A percentile compares a stretch with the other conserved stretches of the same genome.
Evolutionary conservation across 768 basidiomycete genomes (phyloP).

Genomic region (Calvatia gigantea): DNA sequence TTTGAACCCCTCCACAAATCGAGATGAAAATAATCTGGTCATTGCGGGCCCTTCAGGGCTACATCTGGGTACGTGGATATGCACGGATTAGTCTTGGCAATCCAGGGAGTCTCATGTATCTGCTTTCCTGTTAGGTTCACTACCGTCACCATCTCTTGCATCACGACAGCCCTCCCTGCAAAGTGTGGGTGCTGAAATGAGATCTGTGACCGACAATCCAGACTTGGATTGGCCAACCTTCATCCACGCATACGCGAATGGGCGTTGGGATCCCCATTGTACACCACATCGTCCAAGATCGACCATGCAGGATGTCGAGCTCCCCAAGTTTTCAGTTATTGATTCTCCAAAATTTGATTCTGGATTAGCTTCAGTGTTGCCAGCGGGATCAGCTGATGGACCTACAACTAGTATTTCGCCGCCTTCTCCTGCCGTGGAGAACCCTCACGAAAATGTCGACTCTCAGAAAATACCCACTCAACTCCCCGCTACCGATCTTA

Average conservation of each 20-base stretch:
- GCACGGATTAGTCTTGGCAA: neutral
- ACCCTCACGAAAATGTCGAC: neutral
- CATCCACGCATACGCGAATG: slow-evolving; percentile 69
- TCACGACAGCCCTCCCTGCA: slow-evolving; percentile 10
- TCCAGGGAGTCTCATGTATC: neutral
- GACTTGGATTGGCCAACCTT: slow-evolving; percentile 72
- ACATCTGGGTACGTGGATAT: slow-evolving; percentile 2
- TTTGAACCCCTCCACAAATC: neutral
- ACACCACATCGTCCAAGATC: slow-evolving; percentile 57
- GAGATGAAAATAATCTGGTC: neutral
- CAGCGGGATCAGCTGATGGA: neutral
- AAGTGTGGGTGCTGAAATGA: neutral
- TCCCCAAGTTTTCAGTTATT: neutral
- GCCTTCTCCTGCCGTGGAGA: neutral
- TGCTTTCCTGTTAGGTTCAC: neutral
- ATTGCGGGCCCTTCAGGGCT: neutral
- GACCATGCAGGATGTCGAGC: slow-evolving; percentile 11
- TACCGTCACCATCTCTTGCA: slow-evolving; percentile 4
- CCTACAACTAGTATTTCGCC: neutral
- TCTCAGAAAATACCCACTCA: neutral
- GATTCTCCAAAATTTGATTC: slow-evolving; percentile 18
- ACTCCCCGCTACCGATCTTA: neutral
- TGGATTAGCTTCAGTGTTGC: slow-evolving; percentile 4
- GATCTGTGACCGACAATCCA: slow-evolving; percentile 13
- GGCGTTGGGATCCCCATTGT: slow-evolving; percentile 76